These are phyloP conservation scores for Penicillium palitans DNA, from an alignment of 2,329 filamentous ascomycete species.

Conservation along the genomic window DNA sequence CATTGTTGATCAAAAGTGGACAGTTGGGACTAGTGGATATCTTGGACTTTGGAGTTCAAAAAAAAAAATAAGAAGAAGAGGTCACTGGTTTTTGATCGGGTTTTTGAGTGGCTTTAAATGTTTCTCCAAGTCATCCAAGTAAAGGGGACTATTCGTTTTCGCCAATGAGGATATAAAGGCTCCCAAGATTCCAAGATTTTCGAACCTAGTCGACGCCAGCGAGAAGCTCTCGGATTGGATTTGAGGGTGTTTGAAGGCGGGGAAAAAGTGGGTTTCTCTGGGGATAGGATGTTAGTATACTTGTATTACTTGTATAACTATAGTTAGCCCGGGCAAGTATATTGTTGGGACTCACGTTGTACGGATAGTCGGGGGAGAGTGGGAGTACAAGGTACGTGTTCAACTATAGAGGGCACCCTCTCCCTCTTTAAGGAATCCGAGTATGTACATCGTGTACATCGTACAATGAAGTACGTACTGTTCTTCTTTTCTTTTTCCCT, in stretches of 20 bases:
- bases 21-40: neutral
- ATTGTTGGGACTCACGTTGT: neutral
- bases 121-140: neutral
- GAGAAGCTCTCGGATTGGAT: conserved; percentile 16
- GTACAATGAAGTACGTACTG: neutral
- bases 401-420: neutral
- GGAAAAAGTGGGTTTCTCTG: conserved; percentile 31
- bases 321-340: neutral
- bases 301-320: neutral
- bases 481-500: neutral
- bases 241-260: conserved; percentile 22
- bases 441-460: neutral
- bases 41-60: neutral
- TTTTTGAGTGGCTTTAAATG: neutral
- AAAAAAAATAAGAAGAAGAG: too few species aligned
- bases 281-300: conserved; percentile 11
- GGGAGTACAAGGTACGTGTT: neutral
- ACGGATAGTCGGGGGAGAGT: neutral
- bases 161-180: neutral
- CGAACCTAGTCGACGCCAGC: conserved; percentile 2
- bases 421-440: conserved; percentile 12
- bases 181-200: neutral
- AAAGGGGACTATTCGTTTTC: neutral
- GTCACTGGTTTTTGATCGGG: neutral
- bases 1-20: conserved; percentile 30